A percentile compares a stretch with the other conserved stretches of the same genome.
phyloP scores from a whole-genome alignment of 495 filamentous ascomycete species.

The Trichoderma virens region DNA sequence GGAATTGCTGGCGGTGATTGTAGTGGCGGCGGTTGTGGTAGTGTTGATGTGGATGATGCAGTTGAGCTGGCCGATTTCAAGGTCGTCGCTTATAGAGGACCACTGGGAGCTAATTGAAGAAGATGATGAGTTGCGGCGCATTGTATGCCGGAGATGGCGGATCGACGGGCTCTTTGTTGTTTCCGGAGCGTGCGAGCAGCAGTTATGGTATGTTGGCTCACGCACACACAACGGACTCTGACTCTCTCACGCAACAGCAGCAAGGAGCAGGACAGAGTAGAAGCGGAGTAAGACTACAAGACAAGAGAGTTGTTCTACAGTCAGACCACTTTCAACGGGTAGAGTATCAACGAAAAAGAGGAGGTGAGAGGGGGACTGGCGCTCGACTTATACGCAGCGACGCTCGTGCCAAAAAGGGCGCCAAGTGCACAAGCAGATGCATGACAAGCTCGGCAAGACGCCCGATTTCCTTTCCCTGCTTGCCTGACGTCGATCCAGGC shows the following conservation, averaged over 20 bases:
- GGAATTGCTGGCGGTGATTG: conserved; percentile 3
- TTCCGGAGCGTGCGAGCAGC: background rate
- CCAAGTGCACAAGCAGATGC: background rate
- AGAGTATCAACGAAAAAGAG: background rate
- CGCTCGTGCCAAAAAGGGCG: background rate
- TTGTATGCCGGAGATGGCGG: background rate
- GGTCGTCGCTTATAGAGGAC: conserved; percentile 2
- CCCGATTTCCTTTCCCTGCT: background rate
- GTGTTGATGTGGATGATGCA: background rate
- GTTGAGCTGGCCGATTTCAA: background rate
- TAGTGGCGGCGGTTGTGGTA: background rate
- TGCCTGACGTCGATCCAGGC: conserved; percentile 6
- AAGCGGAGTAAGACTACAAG: background rate
- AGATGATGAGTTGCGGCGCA: background rate
- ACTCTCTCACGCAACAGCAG: background rate
- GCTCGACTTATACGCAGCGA: background rate
- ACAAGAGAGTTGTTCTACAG: background rate
- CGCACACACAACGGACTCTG: background rate
- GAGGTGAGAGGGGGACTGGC: background rate
- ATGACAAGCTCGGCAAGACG: conserved; percentile 1
- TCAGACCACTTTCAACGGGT: background rate
- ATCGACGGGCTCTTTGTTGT: background rate
- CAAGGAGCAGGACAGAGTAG: background rate
- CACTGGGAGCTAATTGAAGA: background rate
- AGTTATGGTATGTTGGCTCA: background rate